Percentiles rank a stretch among this genome's conserved stretches.
These are phyloP conservation scores for Dothideomycetidae sp. DNA, from an alignment of 2,329 filamentous ascomycete genomes.

Conservation along the genomic window DNA sequence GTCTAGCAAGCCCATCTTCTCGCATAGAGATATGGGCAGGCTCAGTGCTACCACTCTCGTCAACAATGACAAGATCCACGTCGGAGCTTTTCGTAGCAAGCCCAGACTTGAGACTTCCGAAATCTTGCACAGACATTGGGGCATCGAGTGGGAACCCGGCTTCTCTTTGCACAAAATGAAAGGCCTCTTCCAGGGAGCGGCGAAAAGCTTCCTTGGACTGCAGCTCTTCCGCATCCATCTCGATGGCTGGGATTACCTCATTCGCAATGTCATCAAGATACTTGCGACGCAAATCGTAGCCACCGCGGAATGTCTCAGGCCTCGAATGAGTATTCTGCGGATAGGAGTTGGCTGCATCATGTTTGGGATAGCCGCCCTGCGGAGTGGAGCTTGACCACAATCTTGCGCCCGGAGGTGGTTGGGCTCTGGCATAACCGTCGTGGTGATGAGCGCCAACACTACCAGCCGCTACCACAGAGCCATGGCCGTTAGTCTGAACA, in stretches of 20 bases:
- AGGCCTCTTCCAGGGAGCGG: conserved; percentile 47
- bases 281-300: conserved; percentile 23
- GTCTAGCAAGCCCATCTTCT: conserved; percentile 46
- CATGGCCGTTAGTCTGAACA: background rate
- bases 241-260: conserved; percentile 41
- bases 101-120: conserved; percentile 70
- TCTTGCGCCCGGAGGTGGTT: background rate
- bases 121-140: conserved; percentile 55
- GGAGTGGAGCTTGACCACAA: conserved; percentile 4
- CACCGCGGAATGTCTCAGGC: conserved; percentile 2
- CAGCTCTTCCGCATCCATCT: conserved; percentile 51
- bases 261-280: conserved; percentile 31
- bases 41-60: conserved; percentile 15
- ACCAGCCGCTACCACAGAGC: background rate
- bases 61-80: conserved; percentile 72
- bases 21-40: conserved; percentile 29
- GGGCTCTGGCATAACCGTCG: background rate
- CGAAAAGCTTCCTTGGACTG: conserved; percentile 59
- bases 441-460: background rate
- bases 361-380: conserved; percentile 5
- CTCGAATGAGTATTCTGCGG: background rate
- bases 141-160: conserved; percentile 35
- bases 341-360: background rate
- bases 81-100: conserved; percentile 82
- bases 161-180: conserved; percentile 42